Evolutionary conservation across 2,329 filamentous ascomycete species (phyloP).

Genomic region (Clonostachys chloroleuca): DNA sequence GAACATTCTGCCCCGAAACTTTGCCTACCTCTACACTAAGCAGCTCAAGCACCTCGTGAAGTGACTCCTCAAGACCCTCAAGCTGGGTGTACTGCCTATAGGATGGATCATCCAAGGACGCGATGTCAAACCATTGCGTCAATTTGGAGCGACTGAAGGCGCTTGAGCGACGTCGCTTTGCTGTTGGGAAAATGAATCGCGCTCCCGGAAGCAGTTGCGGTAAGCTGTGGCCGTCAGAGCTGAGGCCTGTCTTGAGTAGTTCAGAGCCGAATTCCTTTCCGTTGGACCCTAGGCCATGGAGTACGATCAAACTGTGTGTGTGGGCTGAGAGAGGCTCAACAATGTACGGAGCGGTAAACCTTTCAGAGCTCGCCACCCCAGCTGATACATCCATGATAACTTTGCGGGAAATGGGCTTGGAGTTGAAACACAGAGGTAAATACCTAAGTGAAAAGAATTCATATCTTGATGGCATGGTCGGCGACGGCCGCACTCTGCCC

Average conservation of each 20-base stretch:
- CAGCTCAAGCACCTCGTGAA: conserved; percentile 22
- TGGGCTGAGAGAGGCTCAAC: conserved; percentile 12
- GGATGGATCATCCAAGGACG: conserved; percentile 29
- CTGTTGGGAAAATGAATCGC: conserved; percentile 47
- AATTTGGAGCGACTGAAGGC: conserved; percentile 34
- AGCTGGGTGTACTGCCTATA: conserved; percentile 35
- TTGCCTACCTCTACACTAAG: conserved; percentile 22
- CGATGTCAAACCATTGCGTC: conserved; percentile 48
- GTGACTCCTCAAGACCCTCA: conserved; percentile 36
- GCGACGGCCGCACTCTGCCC: too few species aligned
- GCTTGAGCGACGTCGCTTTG: conserved; percentile 34
- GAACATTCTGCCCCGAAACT: conserved; percentile 27
- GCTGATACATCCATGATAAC: too few species aligned
- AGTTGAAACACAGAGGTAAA: too few species aligned
- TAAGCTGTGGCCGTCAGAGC: conserved; percentile 14
- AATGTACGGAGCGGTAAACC: conserved; percentile 3
- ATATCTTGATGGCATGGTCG: too few species aligned
- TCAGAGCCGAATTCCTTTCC: conserved; percentile 23
- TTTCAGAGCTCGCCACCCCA: too few species aligned
- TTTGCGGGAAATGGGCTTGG: too few species aligned
- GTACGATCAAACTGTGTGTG: conserved; percentile 18
- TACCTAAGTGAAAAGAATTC: too few species aligned
- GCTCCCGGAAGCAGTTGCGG: conserved; percentile 27
- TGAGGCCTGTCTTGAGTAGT: conserved; percentile 17
- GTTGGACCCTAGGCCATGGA: conserved; percentile 22